Evolutionary conservation across 2,329 filamentous ascomycete species (phyloP), one percentile per base, ranked within the genome.

Genomic region (Orbilia javanica): DNA sequence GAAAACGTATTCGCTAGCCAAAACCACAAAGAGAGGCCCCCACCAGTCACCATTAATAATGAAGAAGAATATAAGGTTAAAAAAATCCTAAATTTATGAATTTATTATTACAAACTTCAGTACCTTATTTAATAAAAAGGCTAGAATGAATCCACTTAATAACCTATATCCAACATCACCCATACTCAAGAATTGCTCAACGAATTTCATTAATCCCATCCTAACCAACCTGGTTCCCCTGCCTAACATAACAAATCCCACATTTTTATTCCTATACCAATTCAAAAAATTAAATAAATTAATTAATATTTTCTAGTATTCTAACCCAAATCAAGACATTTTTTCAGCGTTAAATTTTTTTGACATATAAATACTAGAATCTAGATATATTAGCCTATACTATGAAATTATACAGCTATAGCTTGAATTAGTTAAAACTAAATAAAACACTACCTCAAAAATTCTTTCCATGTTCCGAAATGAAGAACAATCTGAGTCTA

Each of bases 231-330:
- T 63, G 7, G 34, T 42, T 4, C 27, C 10, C 8, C 8, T n/a
- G 39, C 25, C 11, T 60, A 31, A 31, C 8, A 60, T 31, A 60
- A 3, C 20, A 4, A n/a, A 63, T 5, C n/a, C 11, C 20, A 39
- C 22, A 3, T 22, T 25, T 22, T 31, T 22, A 42, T 48, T 42
- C 42, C 18, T 10, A 48, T 50, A 64, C n/a, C 42, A 48, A 31
- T 64, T 48, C 22, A 15, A n/a, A 25, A 20, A 15, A 57, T 2
- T 29, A 64, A 29, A 20, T 48, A 27, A 22, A n/a, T n/a, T 7
- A 29, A 29, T 64, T 48, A 27, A 48, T 48, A 64, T 42, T 29
- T 18, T 64, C n/a, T 46, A 64, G 15, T 27, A 46, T n/a, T 25
- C 18, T 64, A 13, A 42, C 15, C 6, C 15, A 7, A 13, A 7